Percentiles rank a stretch among this genome's conserved stretches.
Evolutionary conservation across 768 basidiomycete species (phyloP).

Genomic region (Cantharellus anzutake): DNA sequence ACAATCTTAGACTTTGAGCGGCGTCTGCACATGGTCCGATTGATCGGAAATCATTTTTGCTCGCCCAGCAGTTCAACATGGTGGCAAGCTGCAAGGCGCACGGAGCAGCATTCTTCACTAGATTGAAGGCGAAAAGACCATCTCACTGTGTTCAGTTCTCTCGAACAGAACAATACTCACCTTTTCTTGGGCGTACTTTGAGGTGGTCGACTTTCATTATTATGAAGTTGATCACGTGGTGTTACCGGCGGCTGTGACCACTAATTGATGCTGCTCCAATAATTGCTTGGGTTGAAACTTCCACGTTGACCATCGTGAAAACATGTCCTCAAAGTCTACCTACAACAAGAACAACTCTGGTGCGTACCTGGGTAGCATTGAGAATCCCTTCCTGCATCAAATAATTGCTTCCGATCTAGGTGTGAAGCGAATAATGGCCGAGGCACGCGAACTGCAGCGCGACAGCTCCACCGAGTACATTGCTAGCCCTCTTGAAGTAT

Average conservation of each 20-base stretch:
- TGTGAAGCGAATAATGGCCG: constrained; percentile 94
- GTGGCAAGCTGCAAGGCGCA: constrained; percentile 50
- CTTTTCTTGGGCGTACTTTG: constrained; percentile 60
- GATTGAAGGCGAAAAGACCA: neutral
- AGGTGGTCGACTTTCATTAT: constrained; percentile 33
- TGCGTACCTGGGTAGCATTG: constrained; percentile 16
- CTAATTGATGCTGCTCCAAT: too few species aligned
- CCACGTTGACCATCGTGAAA: neutral
- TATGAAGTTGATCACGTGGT: neutral
- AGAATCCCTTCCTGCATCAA: neutral
- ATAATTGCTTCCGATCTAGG: constrained; percentile 24
- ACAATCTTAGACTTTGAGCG: constrained; percentile 46
- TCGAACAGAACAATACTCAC: constrained; percentile 21
- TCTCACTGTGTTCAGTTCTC: neutral
- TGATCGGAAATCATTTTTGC: constrained; percentile 37
- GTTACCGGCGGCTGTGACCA: neutral
- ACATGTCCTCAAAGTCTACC: constrained; percentile 18
- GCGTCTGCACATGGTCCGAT: constrained; percentile 32
- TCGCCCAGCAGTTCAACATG: constrained; percentile 82
- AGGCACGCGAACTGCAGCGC: constrained; percentile 71
- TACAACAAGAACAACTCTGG: constrained; percentile 86
- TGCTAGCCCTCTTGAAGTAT: constrained; percentile 60
- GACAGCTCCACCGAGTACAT: constrained; percentile 77
- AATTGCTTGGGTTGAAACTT: neutral
- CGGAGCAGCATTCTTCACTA: constrained; percentile 28